Base-by-base conservation (phyloP, 1,284 basidiomycete species). In the Coniferiporia weirii region DNA sequence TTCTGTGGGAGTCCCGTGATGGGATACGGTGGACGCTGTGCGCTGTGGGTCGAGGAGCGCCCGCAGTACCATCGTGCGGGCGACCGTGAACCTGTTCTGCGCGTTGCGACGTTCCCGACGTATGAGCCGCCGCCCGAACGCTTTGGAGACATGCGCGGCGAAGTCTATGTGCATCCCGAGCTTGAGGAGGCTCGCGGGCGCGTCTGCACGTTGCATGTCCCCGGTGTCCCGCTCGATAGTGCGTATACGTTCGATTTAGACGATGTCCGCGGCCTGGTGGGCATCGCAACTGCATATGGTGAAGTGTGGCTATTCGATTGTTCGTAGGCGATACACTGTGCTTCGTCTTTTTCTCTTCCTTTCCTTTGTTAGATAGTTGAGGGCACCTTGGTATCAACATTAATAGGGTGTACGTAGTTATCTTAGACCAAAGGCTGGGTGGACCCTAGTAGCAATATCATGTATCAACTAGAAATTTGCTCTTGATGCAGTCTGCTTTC, bases 161-260 rank as follows among this genome's bases (percentile, higher is more conserved):
- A 10, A 8, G 50, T 36, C 4, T 38, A 13, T 7, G 45, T 51
- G 17, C 53, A 56, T 34, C 46, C 36, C 0, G 58, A 59, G 9
- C 49, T 56, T n/a, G 59, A 56, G 27, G 43, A 44, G 8, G 54
- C 43, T 4, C n/a, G 50, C 17, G 54, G 59, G 7, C 46, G 53
- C n/a, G 53, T 60, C 1, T 17, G 48, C n/a, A 60, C 59, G 48
- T 40, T 60, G 19, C 48, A 45, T 32, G 10, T 56, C 13, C 59
- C 38, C 9, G n/a, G 47, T n/a, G 35, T 60, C 20, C 17, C 38
- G 10, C 36, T 60, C 17, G 59, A 60, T 6, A 52, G 44, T 27
- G 54, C 59, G 36, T 56, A 54, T 27, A 49, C 54, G 7, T 60
- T 60, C 49, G 59, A 60, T 52, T 56, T 60, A 15, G 59, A 60